Conservation (phyloP, 345 rosid genomes). For the Camelina sativa region DNA sequence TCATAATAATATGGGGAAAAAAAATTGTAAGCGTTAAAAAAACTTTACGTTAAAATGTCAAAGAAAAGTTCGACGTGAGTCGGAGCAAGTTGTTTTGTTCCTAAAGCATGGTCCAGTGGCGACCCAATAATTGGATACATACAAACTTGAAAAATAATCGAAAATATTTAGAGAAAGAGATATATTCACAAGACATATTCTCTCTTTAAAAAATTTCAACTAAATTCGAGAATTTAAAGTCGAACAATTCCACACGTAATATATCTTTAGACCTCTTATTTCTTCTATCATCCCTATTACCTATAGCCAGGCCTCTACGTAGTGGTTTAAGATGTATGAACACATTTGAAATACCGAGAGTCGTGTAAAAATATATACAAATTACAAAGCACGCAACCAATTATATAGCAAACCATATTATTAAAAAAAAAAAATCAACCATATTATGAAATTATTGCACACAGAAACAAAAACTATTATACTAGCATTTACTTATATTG, state of each 20-base stretch:
- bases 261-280: slow-evolving; percentile 21
- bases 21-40: not conserved
- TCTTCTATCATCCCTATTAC: not conserved
- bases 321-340: slow-evolving; percentile 4
- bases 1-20: not conserved
- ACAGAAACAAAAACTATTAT: too few relatives aligned
- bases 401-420: not conserved
- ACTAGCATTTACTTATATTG: not conserved
- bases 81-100: slow-evolving; percentile 36
- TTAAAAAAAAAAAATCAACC: too few relatives aligned
- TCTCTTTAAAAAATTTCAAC: slow-evolving; percentile 15
- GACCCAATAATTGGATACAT: slow-evolving; percentile 28
- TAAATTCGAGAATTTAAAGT: slow-evolving; percentile 32
- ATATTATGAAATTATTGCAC: too few relatives aligned
- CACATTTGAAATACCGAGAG: not conserved
- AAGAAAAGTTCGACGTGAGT: slow-evolving; percentile 9
- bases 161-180: not conserved
- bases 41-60: not conserved
- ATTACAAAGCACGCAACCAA: slow-evolving; percentile 25
- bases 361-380: not conserved
- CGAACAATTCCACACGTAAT: slow-evolving; percentile 41
- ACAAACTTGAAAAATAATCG: slow-evolving; percentile 10
- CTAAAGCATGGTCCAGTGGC: slow-evolving; percentile 25
- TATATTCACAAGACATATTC: slow-evolving; percentile 24
- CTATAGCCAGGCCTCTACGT: slow-evolving; percentile 9